Evolutionary conservation across 495 filamentous ascomycete species (phyloP), one percentile per base, ranked within the genome.

Genomic region (Pyronema omphalodes): DNA sequence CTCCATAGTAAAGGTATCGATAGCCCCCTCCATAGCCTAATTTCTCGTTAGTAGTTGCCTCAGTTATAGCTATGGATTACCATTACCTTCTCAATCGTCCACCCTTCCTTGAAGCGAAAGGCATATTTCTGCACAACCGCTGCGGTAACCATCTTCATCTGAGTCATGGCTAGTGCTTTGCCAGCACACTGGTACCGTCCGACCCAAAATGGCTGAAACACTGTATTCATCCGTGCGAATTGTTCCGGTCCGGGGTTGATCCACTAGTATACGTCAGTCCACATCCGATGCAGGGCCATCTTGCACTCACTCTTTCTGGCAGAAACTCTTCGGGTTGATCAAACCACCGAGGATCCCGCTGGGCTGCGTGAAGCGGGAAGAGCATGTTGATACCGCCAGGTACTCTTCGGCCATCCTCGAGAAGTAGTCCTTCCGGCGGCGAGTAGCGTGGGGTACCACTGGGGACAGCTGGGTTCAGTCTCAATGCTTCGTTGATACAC

Each of bases 401-500:
- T 14, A 78, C 71, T 53, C 61, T 69, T 3, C 60, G 66, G 0
- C 70, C 72, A 34, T 50, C 17, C 14, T 69, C 73, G 9, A 78
- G 64, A 9, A 54, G 57, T 18, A 77, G 60, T 0, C 75, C 75
- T 50, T 72, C 67, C 1, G 68, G 66, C 0, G 73, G 71, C 0
- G 71, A 73, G 7, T 61, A 50, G 7, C 78, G 68, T 14, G 65
- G 64, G 11, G 71, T 65, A 2, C 64, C 74, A 14, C 66, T 67
- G 0, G 72, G 69, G 0, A 76, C 71, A 6, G 73, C 71, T 4
- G 75, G 70, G 45, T 78, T 68, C 4, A 81, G 60, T 0, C 78
- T 67, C 37, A 82, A 62, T 0, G 76, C 67, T 61, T 83, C 78
- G 19, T 72, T 69, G 58, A 78, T 76, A 23, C 71, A 60, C 6